Conservation (phyloP, 768 basidiomycete species). For the Sistotremastrum suecicum region DNA sequence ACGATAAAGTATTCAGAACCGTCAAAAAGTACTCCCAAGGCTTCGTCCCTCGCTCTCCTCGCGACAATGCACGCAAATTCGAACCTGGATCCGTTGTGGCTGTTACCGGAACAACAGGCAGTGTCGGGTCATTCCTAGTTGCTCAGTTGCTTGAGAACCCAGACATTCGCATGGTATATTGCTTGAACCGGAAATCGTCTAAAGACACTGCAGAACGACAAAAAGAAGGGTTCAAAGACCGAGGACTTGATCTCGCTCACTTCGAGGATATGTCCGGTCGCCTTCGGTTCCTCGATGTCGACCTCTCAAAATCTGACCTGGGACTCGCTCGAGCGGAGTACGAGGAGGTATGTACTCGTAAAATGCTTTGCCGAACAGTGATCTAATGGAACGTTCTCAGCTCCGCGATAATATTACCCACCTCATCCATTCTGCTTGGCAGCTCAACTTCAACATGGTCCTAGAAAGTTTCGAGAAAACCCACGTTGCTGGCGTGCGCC, state of each 20-base stretch:
- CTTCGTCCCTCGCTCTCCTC: background rate
- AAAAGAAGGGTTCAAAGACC: background rate
- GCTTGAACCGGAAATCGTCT: background rate
- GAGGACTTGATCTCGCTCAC: background rate
- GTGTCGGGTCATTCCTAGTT: conserved; percentile 1
- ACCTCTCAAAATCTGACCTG: conserved; percentile 2
- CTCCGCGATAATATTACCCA: conserved; percentile 2
- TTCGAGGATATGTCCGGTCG: background rate
- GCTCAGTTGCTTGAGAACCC: background rate
- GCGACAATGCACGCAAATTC: background rate
- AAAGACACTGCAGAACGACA: background rate
- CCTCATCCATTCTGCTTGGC: conserved; percentile 7
- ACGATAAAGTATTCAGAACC: background rate
- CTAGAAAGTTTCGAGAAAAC: conserved; percentile 7
- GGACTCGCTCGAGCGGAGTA: background rate
- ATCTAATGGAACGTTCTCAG: background rate
- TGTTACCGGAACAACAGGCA: conserved; percentile 2
- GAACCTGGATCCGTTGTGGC: background rate
- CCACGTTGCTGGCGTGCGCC: conserved; percentile 6
- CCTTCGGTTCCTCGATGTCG: conserved; percentile 1
- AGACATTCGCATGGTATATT: background rate
- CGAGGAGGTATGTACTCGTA: background rate
- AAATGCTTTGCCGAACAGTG: no score
- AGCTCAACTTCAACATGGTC: conserved; percentile 7
- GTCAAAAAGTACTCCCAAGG: conserved; percentile 1